These are phyloP conservation scores for Tuber calosporum DNA, from an alignment of 495 filamentous ascomycete species.

Conservation along the genomic window DNA sequence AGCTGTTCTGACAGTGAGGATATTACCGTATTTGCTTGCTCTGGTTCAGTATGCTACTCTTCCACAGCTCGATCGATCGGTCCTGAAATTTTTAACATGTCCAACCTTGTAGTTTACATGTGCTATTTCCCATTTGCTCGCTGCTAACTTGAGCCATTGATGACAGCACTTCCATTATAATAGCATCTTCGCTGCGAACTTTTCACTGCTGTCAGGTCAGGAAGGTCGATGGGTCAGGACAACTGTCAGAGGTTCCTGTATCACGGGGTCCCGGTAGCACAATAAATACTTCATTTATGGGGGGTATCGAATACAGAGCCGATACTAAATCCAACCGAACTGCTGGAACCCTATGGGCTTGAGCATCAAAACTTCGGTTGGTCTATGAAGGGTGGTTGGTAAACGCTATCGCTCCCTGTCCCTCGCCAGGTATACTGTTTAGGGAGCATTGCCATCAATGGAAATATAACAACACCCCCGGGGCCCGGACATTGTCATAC, in stretches of 20 bases:
- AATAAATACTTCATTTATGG: neutral
- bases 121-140: neutral
- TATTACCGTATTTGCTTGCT: neutral
- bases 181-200: neutral
- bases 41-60: neutral
- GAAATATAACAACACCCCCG: neutral
- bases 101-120: neutral
- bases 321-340: neutral
- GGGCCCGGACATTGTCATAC: neutral
- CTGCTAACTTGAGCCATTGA: neutral
- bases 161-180: neutral
- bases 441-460: neutral
- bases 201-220: neutral
- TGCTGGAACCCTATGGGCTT: neutral
- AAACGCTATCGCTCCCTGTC: neutral
- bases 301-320: neutral
- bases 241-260: neutral
- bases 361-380: neutral
- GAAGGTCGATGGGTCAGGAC: neutral
- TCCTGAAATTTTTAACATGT: neutral
- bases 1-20: neutral
- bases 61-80: neutral
- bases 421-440: neutral
- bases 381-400: neutral
- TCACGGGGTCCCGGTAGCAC: neutral